phyloP scores from a whole-genome alignment of 2,329 filamentous ascomycete genomes.

The Pseudogymnoascus sp. region DNA sequence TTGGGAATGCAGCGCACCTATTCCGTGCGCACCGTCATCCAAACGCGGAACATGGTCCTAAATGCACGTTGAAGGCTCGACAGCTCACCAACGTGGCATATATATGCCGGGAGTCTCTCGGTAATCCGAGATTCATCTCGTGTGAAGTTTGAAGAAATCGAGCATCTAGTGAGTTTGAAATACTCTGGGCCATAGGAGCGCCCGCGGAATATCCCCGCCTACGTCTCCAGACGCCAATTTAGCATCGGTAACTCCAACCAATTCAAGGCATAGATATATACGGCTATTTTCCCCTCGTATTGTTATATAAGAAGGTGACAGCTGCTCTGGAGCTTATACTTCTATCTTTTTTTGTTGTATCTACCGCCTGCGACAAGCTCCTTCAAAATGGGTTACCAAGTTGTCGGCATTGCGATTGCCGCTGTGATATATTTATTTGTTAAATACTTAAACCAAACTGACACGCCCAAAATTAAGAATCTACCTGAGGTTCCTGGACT shows the following conservation, averaged over 20 bases:
- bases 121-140: neutral
- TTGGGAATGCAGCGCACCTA: neutral
- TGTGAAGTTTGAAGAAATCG: neutral
- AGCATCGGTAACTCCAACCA: neutral
- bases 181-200: neutral
- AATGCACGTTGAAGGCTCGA: neutral
- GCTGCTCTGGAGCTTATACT: neutral
- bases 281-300: neutral
- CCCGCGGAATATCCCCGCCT: neutral
- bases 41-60: neutral
- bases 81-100: neutral
- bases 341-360: neutral
- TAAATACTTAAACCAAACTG: slow-evolving; percentile 37
- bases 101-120: neutral
- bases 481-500: slow-evolving; percentile 53
- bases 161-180: neutral
- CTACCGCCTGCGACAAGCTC: neutral
- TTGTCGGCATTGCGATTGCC: slow-evolving; percentile 22
- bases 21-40: neutral
- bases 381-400: slow-evolving; percentile 10
- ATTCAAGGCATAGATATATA: neutral
- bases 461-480: slow-evolving; percentile 51
- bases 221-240: neutral
- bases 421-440: slow-evolving; percentile 20
- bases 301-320: neutral